A percentile compares a stretch with the other conserved stretches of the same genome.
Conservation (phyloP, 495 filamentous ascomycete species). For the Patellaria atrata region DNA sequence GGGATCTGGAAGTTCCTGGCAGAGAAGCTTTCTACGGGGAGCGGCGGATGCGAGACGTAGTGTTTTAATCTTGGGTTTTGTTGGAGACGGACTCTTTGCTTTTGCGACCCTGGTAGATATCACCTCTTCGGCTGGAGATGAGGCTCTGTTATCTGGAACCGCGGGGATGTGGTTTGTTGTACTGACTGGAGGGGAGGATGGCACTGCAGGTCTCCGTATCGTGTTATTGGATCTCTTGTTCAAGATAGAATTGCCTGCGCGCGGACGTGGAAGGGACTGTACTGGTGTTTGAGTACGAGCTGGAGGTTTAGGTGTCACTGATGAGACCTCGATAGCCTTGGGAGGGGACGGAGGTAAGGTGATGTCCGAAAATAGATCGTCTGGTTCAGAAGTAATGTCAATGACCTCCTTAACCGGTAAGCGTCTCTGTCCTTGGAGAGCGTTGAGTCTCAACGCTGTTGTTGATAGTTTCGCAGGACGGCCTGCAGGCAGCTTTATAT, state of each 20-base stretch:
- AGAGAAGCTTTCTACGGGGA: conserved; percentile 11
- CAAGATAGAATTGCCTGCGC: no score
- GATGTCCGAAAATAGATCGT: conserved; percentile 13
- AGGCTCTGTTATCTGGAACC: not conserved
- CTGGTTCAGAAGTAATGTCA: conserved; percentile 18
- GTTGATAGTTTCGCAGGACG: conserved; percentile 10
- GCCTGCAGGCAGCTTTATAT: not conserved
- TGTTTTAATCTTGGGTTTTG: conserved; percentile 11
- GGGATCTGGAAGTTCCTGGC: conserved; percentile 7
- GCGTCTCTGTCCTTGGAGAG: conserved; percentile 2
- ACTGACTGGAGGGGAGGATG: conserved; percentile 16
- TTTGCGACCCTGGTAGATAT: no score
- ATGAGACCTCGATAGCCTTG: no score
- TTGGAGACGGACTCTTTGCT: conserved; percentile 6
- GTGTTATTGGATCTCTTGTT: conserved; percentile 1
- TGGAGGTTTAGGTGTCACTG: conserved; percentile 1
- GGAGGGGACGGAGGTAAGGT: conserved; percentile 16
- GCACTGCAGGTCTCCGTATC: not conserved
- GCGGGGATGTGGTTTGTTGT: conserved; percentile 8
- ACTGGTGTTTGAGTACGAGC: not conserved
- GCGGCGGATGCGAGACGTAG: conserved; percentile 10
- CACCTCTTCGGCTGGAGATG: not conserved
- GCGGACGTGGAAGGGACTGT: not conserved
- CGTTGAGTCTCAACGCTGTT: conserved; percentile 4
- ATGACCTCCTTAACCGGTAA: conserved; percentile 9